Base-by-base conservation (phyloP, 2,329 filamentous ascomycete genomes). In the Xenoacremonium recifei region DNA sequence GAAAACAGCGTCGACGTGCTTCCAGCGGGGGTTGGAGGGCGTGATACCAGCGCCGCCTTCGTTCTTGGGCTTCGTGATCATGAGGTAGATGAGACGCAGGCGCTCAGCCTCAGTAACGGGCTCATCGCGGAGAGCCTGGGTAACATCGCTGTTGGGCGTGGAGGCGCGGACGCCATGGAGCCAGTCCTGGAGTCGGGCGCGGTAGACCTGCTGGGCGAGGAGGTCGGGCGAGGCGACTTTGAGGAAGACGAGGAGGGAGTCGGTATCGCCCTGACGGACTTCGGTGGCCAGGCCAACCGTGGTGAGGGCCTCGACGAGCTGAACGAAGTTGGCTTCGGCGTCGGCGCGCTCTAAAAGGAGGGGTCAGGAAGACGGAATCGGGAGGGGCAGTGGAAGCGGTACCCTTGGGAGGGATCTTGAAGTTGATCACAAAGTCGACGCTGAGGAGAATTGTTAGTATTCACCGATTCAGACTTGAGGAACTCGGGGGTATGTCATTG, bases 151-250 rank as follows among this genome's bases (percentile, higher is more conserved):
- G 42, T 82, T 78, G 0, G 92, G 92, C 25, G 89, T 83, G 16
- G 81, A 79, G 37, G 87, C 78, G 49, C 89, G 84, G 40, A 96
- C 85, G 39, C 91, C 90, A 62, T 93, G 86, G 23, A 97, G 80
- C 89, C 91, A 99, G 68, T 97, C 93, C 61, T 90, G 87, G 15
- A 96, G 84, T 50, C 93, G 82, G 42, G 87, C 88, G 51, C 89
- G 82, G 66, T 96, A 95, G 37, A 96, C 79, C 58, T 95, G 88
- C 50, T 84, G 82, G 45, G 79, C 80, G 45, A 99, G 75, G 50
- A 90, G 80, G 54, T 82, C 75, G 48, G 85, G 76, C 17, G 89
- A 90, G 25, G 85, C 83, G 31, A 95, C 80, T 60, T 85, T 87
- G 60, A 91, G 77, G 62, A 96, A 96, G 53, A 97, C 70, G 35